Evolutionary conservation across 2,329 filamentous ascomycete species (phyloP).

Genomic region (Chrysoporthe deuterocubensis): DNA sequence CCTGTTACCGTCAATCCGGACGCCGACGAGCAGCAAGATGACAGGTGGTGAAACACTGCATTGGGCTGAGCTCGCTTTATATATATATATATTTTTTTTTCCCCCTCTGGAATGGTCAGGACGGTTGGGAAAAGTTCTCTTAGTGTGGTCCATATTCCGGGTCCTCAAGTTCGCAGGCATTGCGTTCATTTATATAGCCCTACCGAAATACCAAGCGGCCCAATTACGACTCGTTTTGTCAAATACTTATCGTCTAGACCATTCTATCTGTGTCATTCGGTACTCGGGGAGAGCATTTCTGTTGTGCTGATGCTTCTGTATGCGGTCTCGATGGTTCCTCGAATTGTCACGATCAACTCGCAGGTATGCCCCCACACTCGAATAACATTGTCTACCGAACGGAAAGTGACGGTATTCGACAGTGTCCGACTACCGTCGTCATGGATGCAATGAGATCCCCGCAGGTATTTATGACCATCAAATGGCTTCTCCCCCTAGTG

Average conservation of each 20-base stretch:
- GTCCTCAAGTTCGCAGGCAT: conserved; percentile 4
- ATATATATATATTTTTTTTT: no score
- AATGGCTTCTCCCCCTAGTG: not conserved
- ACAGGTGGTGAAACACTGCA: conserved; percentile 6
- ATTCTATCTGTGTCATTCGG: not conserved
- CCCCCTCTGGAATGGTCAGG: conserved; percentile 1
- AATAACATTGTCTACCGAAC: not conserved
- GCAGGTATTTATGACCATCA: not conserved
- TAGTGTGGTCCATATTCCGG: not conserved
- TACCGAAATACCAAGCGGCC: not conserved
- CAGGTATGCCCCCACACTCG: not conserved
- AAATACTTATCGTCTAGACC: not conserved
- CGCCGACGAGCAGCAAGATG: not conserved
- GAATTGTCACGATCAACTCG: not conserved
- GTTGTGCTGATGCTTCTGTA: not conserved
- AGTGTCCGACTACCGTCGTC: not conserved
- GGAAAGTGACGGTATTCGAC: not conserved
- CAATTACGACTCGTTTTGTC: not conserved
- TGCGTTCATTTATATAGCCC: conserved; percentile 1
- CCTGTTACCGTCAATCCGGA: not conserved
- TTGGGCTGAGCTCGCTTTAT: not conserved
- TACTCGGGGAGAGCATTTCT: not conserved
- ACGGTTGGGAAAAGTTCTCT: conserved; percentile 11
- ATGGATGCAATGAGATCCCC: not conserved
- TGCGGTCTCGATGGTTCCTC: not conserved